Evolutionary conservation across 345 rosid species (phyloP), one percentile per base, ranked within the genome.

Genomic region (Heritiera fomes): DNA sequence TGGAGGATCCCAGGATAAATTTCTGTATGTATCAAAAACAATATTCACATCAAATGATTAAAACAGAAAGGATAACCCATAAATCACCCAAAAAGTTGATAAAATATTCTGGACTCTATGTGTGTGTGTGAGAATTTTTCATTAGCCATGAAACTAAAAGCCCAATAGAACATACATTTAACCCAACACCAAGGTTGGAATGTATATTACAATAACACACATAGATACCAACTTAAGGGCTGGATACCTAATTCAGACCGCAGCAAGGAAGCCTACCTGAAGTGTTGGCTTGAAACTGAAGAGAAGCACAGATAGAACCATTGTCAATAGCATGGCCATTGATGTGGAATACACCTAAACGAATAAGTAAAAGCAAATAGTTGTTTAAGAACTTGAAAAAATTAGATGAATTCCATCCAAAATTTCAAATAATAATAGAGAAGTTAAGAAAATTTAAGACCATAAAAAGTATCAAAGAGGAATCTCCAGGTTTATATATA

Each of bases 251-350:
- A 1, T 32, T 49, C 45, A 49, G 52, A 62, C 18, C 20, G 38
- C 50, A 17, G 75, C 80, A 78, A 69, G 55, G 41, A 69, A 43
- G 46, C 75, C 49, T 78, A 78, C 80, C 75, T 78, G 80, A 43
- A 69, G 59, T 15, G 80, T 78, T 56, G 75, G 80, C 80, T 62
- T 68, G 75, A 78, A 78, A 68, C 12, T 58, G 58, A 78, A 78
- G 67, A 78, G 80, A 75, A 78, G 69, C 67, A 69, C 80, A 8
- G 80, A 69, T 5, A 78, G 46, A 59, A 78, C 59, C 80, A 70
- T 78, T 28, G 69, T 78, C 68, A 69, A 58, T 41, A 78, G 30
- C 80, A 78, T 70, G 66, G 75, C 80, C 80, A 78, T 69, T 2
- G 80, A 78, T 17, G 75, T 69, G 9, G 80, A 78, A 43, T 78